Base-by-base conservation (phyloP, 2,329 filamentous ascomycete species). In the Cladosporium oxysporum region DNA sequence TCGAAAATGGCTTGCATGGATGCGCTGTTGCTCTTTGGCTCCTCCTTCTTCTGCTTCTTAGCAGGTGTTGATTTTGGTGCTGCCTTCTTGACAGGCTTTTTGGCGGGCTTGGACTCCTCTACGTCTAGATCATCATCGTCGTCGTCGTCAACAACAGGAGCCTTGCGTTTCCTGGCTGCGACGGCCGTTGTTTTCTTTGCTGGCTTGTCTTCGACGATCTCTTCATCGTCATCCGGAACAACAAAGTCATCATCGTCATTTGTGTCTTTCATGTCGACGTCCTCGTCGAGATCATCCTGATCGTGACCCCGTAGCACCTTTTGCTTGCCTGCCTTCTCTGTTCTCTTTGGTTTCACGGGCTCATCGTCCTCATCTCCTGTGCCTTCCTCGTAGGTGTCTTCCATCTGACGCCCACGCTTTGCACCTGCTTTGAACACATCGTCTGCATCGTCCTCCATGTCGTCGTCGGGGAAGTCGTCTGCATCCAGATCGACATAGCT, bases 1-100 rank as follows among this genome's bases (percentile, higher is more conserved):
- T 96, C 90, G 35, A 98, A 86, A 55, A 99, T 97, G 58, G 90
- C 88, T 76, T 96, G 88, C 23, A 96, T 88, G 26, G 87, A 85
- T 18, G 89, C 84, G 73, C 88, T 89, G 73, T 96, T 92, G 2
- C 85, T 79, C 7, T 83, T 83, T 3, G 87, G 85, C 3, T 85
- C 83, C 76, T 92, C 91, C 77, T 91, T 91, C 12, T 85, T 80
- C 72, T 82, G 82, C 66, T 81, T 82, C 3, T 85, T 81, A 2
- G 87, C 84, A 69, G 86, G 85, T 31, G 73, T 60, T 21, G 86
- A 80, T 73, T 74, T 76, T 69, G 86, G 85, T 44, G 73, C 58
- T 23, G 86, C 80, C 73, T 73, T 76, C 29, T 70, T 66, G 6
- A 70, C 68, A 21, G 76, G 71, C 67, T 88, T 84, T 0, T 77